Conservation (phyloP, 257 asterid species). For the Gentiana straminea region DNA sequence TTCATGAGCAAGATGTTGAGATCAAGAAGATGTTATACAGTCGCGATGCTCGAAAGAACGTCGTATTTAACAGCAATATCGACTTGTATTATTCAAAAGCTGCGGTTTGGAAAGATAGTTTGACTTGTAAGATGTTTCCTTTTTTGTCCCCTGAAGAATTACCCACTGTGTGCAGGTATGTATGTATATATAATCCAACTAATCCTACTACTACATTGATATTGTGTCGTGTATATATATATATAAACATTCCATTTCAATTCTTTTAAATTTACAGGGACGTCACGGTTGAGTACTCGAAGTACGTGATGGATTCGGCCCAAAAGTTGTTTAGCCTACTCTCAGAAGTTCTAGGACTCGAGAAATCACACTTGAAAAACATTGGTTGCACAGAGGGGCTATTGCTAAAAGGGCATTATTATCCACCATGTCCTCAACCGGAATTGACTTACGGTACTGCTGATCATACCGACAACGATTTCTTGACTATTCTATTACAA, state of each 20-base stretch:
- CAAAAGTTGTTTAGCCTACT: slow-evolving; percentile 6
- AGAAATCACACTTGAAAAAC: slow-evolving; percentile 5
- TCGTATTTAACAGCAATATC: slow-evolving; percentile 4
- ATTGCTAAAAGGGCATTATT: slow-evolving; percentile 4
- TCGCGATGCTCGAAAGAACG: slow-evolving; percentile 1
- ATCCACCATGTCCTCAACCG: slow-evolving; percentile 19
- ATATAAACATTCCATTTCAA: not conserved
- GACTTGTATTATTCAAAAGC: slow-evolving; percentile 9
- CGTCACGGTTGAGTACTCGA: slow-evolving; percentile 4
- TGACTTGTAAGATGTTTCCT: slow-evolving; percentile 8
- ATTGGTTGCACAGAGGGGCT: slow-evolving; percentile 15
- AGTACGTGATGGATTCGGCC: slow-evolving; percentile 1
- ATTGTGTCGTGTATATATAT: not conserved
- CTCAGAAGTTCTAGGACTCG: slow-evolving; percentile 12
- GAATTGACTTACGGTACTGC: slow-evolving; percentile 9
- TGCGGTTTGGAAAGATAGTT: slow-evolving; percentile 14
- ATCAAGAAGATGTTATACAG: slow-evolving; percentile 6
- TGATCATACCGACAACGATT: slow-evolving; percentile 12
- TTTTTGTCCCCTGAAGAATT: slow-evolving; percentile 3
- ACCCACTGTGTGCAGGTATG: slow-evolving; percentile 10
- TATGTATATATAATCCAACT: too few relatives aligned
- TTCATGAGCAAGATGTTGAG: slow-evolving; percentile 14
- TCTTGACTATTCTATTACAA: slow-evolving; percentile 13
- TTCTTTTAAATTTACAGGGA: slow-evolving; percentile 5
- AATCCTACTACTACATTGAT: too few relatives aligned